Evolutionary conservation across 306 rosid genomes (phyloP), one percentile per base, ranked within the genome.

Genomic region (Quillaja saponaria): DNA sequence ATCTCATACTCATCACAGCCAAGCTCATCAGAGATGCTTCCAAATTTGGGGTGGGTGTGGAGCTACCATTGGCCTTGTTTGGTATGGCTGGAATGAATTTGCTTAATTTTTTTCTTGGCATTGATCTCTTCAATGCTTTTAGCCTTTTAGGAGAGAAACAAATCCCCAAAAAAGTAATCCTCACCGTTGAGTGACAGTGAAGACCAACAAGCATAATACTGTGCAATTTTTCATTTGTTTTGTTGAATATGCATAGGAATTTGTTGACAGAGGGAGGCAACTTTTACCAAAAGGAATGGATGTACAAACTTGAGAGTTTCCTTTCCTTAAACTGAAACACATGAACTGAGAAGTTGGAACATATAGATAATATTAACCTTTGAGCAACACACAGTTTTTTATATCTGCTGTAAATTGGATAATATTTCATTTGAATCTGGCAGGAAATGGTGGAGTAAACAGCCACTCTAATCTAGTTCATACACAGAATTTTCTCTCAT

Each of bases 51-150:
- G 64, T 55, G 74, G 95, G 96, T n/a, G 45, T 89, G 48, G 99
- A 89, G 73, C 81, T 92, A 62, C 99, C 96, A 8, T 69, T 92
- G 25, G 99, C 99, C 16, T 71, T 92, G 52, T 76, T 72, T 40
- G 99, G 99, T 64, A 89, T 86, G 91, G 86, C 82, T 46, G 96
- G 89, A 51, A 92, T 92, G 96, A 92, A 89, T 80, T 10, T 83
- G 64, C 84, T 92, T 16, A 92, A 92, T 75, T 28, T 69, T 73
- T 83, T 79, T 63, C 95, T 92, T 17, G 99, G 96, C 56, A 58
- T 84, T n/a, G 99, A 89, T 70, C 99, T 86, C 66, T 64, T 82
- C 63, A 76, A 72, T 60, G 96, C 95, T 44, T 89, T 77, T 68
- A 88, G 44, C 95, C 95, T 44, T 89, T 77, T 68, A 88, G 44